Percentiles rank a stretch among this genome's conserved stretches.
phyloP scores from a whole-genome alignment of 2,329 filamentous ascomycete genomes.

The Dactylellina drechsleri region DNA sequence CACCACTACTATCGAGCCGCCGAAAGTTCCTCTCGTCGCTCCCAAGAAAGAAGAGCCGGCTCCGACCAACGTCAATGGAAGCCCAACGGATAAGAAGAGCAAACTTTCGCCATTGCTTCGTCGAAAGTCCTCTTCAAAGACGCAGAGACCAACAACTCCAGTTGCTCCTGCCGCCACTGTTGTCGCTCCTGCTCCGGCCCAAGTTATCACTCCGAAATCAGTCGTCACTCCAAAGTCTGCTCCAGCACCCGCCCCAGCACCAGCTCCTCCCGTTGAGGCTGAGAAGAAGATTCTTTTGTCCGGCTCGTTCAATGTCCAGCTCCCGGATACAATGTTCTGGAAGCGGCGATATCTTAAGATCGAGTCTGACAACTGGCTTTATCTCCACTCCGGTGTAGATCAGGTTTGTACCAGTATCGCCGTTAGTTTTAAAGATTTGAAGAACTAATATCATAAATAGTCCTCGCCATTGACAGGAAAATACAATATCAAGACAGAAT shows the following conservation, averaged over 20 bases:
- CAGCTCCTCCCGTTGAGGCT: slow-evolving; percentile 79
- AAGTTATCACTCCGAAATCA: slow-evolving; percentile 71
- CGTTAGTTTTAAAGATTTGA: slow-evolving; percentile 38
- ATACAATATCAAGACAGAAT: slow-evolving; percentile 82
- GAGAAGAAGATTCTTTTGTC: slow-evolving; percentile 56
- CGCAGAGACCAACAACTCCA: slow-evolving; percentile 29
- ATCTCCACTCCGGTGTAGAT: slow-evolving; percentile 77
- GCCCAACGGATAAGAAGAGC: slow-evolving; percentile 42
- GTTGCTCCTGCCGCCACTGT: slow-evolving; percentile 18
- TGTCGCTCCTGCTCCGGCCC: slow-evolving; percentile 58
- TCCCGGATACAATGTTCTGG: slow-evolving; percentile 95
- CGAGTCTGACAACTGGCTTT: slow-evolving; percentile 82
- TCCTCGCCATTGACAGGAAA: slow-evolving; percentile 75
- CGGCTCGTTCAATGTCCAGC: slow-evolving; percentile 83
- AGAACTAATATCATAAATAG: slow-evolving; percentile 60
- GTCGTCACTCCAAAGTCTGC: background rate
- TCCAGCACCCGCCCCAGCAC: slow-evolving; percentile 64
- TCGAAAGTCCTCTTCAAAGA: slow-evolving; percentile 40
- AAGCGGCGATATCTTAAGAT: slow-evolving; percentile 90
- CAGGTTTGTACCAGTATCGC: slow-evolving; percentile 63
- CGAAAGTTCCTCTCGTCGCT: background rate
- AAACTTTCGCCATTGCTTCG: slow-evolving; percentile 46
- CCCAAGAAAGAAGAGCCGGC: slow-evolving; percentile 24
- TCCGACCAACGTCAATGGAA: slow-evolving; percentile 26
- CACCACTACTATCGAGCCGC: slow-evolving; percentile 36